phyloP scores from a whole-genome alignment of 73 alveolate genomes.

The Blepharisma japonicum region DNA sequence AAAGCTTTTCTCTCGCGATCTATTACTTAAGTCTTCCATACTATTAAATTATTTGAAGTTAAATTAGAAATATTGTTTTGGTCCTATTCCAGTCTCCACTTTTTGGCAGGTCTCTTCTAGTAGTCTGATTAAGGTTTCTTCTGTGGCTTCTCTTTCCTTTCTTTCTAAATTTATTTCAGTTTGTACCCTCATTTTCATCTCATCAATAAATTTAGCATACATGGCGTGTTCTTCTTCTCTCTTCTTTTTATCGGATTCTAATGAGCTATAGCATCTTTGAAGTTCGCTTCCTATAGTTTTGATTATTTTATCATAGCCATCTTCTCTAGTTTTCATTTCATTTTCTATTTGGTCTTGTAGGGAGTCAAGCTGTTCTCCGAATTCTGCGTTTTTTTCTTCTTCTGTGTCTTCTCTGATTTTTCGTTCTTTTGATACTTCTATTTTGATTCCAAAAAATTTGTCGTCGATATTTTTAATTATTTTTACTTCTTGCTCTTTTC shows the following conservation, averaged over 20 bases:
- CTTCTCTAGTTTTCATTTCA: constrained; percentile 23
- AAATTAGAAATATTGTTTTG: no score
- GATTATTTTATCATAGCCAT: constrained; percentile 15
- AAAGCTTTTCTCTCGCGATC: no score
- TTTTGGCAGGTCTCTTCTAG: constrained; percentile 31
- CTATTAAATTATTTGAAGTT: no score
- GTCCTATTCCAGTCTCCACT: constrained; percentile 6
- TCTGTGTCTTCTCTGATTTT: constrained; percentile 51
- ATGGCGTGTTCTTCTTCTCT: constrained; percentile 21
- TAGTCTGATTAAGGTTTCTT: constrained; percentile 14
- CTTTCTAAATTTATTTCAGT: constrained; percentile 25
- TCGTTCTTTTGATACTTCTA: constrained; percentile 67
- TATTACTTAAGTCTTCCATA: no score
- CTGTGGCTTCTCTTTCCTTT: constrained; percentile 32
- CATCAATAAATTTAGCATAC: background rate
- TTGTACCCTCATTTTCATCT: background rate
- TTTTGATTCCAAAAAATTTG: constrained; percentile 41
- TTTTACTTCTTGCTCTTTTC: constrained; percentile 59
- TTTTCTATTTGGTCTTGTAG: constrained; percentile 15
- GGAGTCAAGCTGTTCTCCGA: constrained; percentile 15
- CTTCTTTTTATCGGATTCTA: constrained; percentile 18
- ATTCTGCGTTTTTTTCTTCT: background rate
- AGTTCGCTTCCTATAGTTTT: constrained; percentile 5
- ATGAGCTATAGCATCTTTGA: background rate
- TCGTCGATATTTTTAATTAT: constrained; percentile 55